Base-by-base conservation (phyloP, 148 eudicot genomes). In the Polygonum aviculare region DNA sequence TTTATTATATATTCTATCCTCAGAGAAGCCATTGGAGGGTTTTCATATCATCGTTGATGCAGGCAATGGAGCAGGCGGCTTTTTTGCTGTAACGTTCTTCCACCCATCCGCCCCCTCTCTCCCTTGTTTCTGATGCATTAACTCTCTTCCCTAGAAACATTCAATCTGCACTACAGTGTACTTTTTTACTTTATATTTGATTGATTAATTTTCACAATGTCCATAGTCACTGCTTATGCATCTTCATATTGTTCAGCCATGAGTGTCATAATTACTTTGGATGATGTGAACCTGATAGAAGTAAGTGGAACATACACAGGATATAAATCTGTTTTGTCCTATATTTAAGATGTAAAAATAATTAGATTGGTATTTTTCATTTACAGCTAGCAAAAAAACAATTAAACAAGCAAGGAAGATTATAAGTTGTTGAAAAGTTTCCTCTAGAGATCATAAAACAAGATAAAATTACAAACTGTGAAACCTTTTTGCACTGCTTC, bases 41-140 rank as follows among this genome's bases (percentile, higher is more conserved):
- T 95, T 95, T 87, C 98, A 95, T 79, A 89, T 95, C 82, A 85
- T 95, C 81, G 98, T 95, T 81, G 98, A 95, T 84, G 97, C 98
- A 2, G 98, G 98, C 49, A 95, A 95, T 92, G 98, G 98, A 81
- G 97, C 97, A 63, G 98, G 98, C 80, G 98, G 98, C 15, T 95
- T 95, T 80, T 95, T 95, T 49, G 92, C 91, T 82, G 98, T 95
- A 83, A 35, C 88, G 94, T 84, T 76, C 35, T 14, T 5, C 0
- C 22, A 26, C 31, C 31, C 31, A 26, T 26, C 31, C 31, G 31
- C 45, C 45, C 8, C 6, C 18, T 18, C 21, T 8, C 21, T 36
- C 21, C 44, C 21, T 40, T 26, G 12, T 49, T 75, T 50, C 10
- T 6, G 50, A 26, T 59, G 5, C 67, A 59, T 26, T 26, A 21